These are phyloP conservation scores for Podospora tetraspora DNA, from an alignment of 495 filamentous ascomycete species.

Conservation along the genomic window DNA sequence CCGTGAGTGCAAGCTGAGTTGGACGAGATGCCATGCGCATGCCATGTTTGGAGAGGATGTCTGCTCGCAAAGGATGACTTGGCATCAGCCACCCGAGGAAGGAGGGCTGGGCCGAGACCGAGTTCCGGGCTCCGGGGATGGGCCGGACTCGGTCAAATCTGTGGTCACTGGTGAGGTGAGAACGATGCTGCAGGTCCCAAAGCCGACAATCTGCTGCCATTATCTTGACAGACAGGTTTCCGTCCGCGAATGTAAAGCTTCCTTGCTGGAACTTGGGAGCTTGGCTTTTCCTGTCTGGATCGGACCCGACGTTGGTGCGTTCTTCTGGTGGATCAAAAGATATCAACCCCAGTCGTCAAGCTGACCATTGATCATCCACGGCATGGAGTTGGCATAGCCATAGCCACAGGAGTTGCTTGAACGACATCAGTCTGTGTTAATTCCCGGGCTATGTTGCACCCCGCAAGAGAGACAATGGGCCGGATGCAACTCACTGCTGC, in stretches of 20 bases:
- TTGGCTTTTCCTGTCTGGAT: neutral
- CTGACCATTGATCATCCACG: neutral
- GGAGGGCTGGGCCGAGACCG: conserved; percentile 5
- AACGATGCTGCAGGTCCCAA: neutral
- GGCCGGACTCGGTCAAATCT: neutral
- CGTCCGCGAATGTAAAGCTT: neutral
- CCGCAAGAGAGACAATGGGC: neutral
- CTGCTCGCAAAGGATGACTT: conserved; percentile 8
- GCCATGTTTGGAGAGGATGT: neutral
- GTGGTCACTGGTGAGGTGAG: neutral
- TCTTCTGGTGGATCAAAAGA: neutral
- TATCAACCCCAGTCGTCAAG: neutral
- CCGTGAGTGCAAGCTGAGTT: neutral
- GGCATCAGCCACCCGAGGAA: conserved; percentile 11
- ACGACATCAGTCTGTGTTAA: neutral
- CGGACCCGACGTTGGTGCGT: neutral
- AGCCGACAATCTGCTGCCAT: neutral
- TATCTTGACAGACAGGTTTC: neutral
- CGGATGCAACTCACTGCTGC: neutral
- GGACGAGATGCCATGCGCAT: neutral
- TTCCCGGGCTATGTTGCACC: neutral
- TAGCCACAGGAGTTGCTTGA: neutral
- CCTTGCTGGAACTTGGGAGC: neutral
- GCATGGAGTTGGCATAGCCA: neutral
- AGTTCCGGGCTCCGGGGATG: neutral